These are phyloP conservation scores for Anthoceros angustus DNA, from an alignment of 225 moss, liverwort and hornwort genomes.

Conservation along the genomic window DNA sequence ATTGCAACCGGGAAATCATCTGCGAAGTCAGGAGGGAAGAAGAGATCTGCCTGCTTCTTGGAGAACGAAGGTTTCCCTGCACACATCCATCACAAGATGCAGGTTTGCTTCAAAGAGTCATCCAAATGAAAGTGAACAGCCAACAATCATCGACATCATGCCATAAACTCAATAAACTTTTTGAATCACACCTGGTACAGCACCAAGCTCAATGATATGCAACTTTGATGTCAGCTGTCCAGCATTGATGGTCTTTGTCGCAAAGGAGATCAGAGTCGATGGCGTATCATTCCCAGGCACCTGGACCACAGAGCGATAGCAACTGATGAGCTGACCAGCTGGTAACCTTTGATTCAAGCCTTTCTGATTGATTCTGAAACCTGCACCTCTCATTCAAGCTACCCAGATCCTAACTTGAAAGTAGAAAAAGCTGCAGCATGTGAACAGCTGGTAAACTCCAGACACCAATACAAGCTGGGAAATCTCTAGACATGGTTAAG, in stretches of 20 bases:
- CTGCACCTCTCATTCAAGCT: background rate
- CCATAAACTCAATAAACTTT: background rate
- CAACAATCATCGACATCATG: slow-evolving; percentile 6
- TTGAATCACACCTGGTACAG: slow-evolving; percentile 53
- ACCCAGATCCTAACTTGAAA: slow-evolving; percentile 43
- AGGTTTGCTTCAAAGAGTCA: background rate
- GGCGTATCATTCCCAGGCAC: slow-evolving; percentile 21
- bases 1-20: slow-evolving; percentile 98
- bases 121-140: background rate
- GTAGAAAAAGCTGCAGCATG: slow-evolving; percentile 92
- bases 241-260: slow-evolving; percentile 35
- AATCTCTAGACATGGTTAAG: background rate
- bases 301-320: slow-evolving; percentile 5
- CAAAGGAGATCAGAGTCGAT: slow-evolving; percentile 19
- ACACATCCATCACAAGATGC: slow-evolving; percentile 8
- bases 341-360: background rate
- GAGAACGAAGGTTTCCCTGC: slow-evolving; percentile 76
- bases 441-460: slow-evolving; percentile 16
- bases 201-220: slow-evolving; percentile 94
- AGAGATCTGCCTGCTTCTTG: slow-evolving; percentile 92
- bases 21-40: slow-evolving; percentile 97
- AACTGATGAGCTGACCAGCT: slow-evolving; percentile 15
- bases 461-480: background rate
- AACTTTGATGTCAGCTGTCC: slow-evolving; percentile 91
- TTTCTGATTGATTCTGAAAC: too few species aligned